Evolutionary conservation across 2,329 filamentous ascomycete species (phyloP).

Genomic region (Iodosphaeria phyllophila): DNA sequence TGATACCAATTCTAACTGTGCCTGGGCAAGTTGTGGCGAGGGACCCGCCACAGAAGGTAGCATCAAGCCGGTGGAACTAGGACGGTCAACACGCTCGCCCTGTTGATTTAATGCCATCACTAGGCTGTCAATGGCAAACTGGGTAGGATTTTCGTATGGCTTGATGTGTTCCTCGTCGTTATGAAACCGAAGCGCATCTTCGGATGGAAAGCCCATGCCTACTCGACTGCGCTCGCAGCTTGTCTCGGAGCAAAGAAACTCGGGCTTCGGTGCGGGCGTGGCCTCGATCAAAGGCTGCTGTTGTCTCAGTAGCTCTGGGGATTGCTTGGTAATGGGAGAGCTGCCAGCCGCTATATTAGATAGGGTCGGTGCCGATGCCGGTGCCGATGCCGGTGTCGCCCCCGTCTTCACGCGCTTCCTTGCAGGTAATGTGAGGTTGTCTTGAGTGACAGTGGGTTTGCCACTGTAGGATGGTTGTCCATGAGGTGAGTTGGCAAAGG

Average conservation of each 20-base stretch:
- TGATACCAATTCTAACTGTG: conserved; percentile 23
- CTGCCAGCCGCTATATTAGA: no score
- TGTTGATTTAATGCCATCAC: conserved; percentile 23
- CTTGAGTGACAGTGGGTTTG: conserved; percentile 30
- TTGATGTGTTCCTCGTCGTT: conserved; percentile 39
- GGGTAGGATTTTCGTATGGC: conserved; percentile 33
- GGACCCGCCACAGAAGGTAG: conserved; percentile 21
- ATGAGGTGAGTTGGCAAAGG: conserved; percentile 37
- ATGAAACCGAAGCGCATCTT: conserved; percentile 34
- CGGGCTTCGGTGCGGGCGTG: conserved; percentile 19
- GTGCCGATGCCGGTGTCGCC: conserved; percentile 19
- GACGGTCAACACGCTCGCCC: conserved; percentile 12
- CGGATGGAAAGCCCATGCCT: conserved; percentile 28
- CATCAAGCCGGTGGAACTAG: conserved; percentile 5
- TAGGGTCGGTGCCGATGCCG: no score
- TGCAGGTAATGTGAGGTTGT: conserved; percentile 34
- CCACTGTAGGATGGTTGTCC: conserved; percentile 37
- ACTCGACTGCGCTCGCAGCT: conserved; percentile 35
- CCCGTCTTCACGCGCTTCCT: conserved; percentile 35
- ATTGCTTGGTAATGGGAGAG: conserved; percentile 27
- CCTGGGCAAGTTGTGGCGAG: conserved; percentile 28
- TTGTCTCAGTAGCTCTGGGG: conserved; percentile 26
- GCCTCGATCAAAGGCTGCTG: conserved; percentile 15
- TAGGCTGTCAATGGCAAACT: conserved; percentile 31
- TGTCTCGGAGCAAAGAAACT: conserved; percentile 30